phyloP scores from a whole-genome alignment of 352 stramenopile species.

The Phytophthora capsici region DNA sequence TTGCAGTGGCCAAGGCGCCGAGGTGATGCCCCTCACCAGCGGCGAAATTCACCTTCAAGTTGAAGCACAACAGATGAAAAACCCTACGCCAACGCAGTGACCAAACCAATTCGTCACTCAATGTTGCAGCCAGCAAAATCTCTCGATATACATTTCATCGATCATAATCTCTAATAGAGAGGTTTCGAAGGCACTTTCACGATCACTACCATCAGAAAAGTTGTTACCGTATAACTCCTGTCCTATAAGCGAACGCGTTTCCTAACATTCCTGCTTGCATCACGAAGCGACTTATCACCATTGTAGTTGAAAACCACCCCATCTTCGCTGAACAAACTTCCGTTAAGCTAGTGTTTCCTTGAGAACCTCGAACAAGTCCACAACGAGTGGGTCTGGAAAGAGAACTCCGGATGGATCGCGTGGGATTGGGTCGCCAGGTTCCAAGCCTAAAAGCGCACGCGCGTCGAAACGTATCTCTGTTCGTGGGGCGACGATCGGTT shows the following conservation, averaged over 20 bases:
- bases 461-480: neutral
- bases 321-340: too few relatives aligned
- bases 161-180: too few relatives aligned
- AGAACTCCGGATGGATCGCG: neutral
- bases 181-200: too few relatives aligned
- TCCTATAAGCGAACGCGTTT: too few relatives aligned
- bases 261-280: too few relatives aligned
- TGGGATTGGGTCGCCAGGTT: neutral
- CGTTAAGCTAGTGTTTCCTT: too few relatives aligned
- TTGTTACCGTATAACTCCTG: too few relatives aligned
- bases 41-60: constrained; percentile 77
- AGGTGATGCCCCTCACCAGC: constrained; percentile 62
- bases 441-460: neutral
- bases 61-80: constrained; percentile 52
- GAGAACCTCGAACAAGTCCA: neutral
- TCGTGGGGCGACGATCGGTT: neutral
- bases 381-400: constrained; percentile 2
- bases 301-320: too few relatives aligned
- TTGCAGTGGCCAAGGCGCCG: constrained; percentile 45
- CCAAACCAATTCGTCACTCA: neutral
- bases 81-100: constrained; percentile 26
- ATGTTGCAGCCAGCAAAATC: too few relatives aligned
- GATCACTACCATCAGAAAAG: too few relatives aligned
- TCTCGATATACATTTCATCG: too few relatives aligned
- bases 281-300: too few relatives aligned